Evolutionary conservation across 2,329 filamentous ascomycete species (phyloP).

Genomic region (Apiospora malaysiana): DNA sequence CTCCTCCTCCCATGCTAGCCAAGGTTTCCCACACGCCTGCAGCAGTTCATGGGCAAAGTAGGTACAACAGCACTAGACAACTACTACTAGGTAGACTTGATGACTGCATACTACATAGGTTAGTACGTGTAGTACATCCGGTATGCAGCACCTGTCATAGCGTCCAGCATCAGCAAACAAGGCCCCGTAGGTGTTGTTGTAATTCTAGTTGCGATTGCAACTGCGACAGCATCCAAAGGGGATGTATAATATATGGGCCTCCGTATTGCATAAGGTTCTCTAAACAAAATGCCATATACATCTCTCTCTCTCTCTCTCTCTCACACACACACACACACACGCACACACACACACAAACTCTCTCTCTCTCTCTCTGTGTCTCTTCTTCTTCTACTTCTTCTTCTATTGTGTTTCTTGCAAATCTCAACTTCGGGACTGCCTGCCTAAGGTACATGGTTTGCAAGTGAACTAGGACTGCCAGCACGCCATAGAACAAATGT

Average conservation of each 20-base stretch:
- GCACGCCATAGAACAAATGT: neutral
- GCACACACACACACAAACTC: no score
- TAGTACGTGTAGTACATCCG: neutral
- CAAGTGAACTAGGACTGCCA: neutral
- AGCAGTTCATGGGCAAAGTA: conserved; percentile 5
- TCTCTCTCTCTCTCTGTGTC: no score
- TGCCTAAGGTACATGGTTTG: no score
- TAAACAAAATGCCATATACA: no score
- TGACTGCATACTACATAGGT: conserved; percentile 15
- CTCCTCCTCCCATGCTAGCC: neutral
- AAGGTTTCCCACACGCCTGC: conserved; percentile 15
- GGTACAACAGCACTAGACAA: neutral
- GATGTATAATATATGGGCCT: no score
- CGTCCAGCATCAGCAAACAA: neutral
- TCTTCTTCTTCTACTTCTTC: no score
- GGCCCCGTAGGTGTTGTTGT: no score
- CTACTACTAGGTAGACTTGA: conserved; percentile 8
- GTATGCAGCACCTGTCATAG: conserved; percentile 7
- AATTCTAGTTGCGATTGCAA: no score
- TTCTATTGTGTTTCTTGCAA: neutral
- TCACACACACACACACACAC: no score
- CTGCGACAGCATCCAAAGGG: no score
- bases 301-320: no score
- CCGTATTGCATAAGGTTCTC: no score
- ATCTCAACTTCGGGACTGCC: neutral